Conservation (phyloP, 2,329 filamentous ascomycete genomes). For the Nemania sp. region DNA sequence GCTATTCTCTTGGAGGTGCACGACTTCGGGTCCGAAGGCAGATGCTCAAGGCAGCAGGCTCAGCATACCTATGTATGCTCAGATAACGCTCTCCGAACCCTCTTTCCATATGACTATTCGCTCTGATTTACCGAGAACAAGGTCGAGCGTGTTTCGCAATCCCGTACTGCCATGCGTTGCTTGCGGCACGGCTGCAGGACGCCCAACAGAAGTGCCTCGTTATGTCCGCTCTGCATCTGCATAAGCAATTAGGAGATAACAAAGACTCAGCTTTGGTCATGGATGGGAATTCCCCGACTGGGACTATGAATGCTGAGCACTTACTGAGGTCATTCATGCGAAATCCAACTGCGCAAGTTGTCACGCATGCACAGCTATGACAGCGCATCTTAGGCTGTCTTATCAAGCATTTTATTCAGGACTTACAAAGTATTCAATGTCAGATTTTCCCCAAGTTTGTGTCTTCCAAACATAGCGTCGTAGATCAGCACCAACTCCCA, state of each 20-base stretch:
- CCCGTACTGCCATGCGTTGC: slow-evolving; percentile 7
- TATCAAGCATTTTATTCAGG: not conserved
- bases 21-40: slow-evolving; percentile 17
- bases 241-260: slow-evolving; percentile 18
- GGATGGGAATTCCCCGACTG: slow-evolving; percentile 5
- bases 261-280: not conserved
- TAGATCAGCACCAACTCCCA: slow-evolving; percentile 17
- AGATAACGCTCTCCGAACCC: slow-evolving; percentile 24
- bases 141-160: slow-evolving; percentile 16
- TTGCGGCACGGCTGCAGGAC: slow-evolving; percentile 31
- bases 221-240: slow-evolving; percentile 26
- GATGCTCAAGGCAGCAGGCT: not conserved
- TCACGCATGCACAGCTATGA: not conserved
- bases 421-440: slow-evolving; percentile 3
- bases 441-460: slow-evolving; percentile 21
- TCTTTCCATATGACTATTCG: slow-evolving; percentile 17
- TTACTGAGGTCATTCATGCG: not conserved
- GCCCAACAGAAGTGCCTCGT: slow-evolving; percentile 24
- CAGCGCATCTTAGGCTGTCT: not conserved
- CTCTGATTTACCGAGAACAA: slow-evolving; percentile 26
- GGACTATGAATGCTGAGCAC: not conserved
- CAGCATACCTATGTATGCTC: not conserved
- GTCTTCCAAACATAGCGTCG: slow-evolving; percentile 18
- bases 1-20: not conserved
- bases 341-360: not conserved